Conservation (phyloP, 164 flowering plant genomes). For the Berberis vulgaris region DNA sequence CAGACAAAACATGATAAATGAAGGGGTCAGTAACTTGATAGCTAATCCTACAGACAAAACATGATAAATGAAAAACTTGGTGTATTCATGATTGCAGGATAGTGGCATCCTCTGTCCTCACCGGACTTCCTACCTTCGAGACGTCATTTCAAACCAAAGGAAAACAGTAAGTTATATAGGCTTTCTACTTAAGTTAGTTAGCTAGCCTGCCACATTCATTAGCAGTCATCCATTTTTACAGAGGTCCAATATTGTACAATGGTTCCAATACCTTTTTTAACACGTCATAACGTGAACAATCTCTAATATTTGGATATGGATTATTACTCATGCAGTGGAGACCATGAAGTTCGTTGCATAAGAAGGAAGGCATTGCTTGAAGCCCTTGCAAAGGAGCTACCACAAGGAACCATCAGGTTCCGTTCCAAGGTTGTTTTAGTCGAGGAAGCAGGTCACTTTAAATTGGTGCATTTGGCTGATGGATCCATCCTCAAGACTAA, state of each 20-base stretch:
- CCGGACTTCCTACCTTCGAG: constrained; percentile 8
- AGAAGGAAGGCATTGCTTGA: constrained; percentile 47
- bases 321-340: constrained; percentile 21
- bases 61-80: too few species aligned
- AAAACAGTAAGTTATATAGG: constrained; percentile 6
- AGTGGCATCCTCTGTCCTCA: constrained; percentile 1
- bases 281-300: not conserved
- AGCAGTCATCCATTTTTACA: too few species aligned
- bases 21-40: too few species aligned
- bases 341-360: constrained; percentile 43
- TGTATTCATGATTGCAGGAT: constrained; percentile 1
- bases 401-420: constrained; percentile 60
- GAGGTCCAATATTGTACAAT: too few species aligned
- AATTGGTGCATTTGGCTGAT: constrained; percentile 60
- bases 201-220: too few species aligned
- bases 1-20: too few species aligned
- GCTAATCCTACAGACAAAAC: too few species aligned
- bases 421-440: constrained; percentile 62
- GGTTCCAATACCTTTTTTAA: too few species aligned
- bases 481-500: constrained; percentile 54
- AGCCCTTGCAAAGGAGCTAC: constrained; percentile 46
- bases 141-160: constrained; percentile 5
- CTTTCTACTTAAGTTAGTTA: not conserved
- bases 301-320: not conserved
- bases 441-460: constrained; percentile 41